These are phyloP conservation scores for Fusarium sp. DNA, from an alignment of 2,329 filamentous ascomycete genomes.

Conservation along the genomic window DNA sequence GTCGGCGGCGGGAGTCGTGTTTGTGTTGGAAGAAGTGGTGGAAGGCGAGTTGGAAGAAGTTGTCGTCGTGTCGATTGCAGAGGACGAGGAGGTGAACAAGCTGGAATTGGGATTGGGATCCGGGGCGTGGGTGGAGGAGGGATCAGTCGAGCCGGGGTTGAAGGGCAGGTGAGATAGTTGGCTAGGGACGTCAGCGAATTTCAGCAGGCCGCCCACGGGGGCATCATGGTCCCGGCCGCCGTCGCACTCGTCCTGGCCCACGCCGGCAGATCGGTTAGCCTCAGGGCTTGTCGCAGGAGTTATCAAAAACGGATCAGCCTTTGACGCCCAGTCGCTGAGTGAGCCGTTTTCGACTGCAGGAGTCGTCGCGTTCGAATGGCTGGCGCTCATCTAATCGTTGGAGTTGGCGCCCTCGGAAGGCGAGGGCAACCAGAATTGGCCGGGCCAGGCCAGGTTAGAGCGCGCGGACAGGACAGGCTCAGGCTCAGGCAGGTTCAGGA, in stretches of 20 bases:
- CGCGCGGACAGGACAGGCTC: conserved; percentile 22
- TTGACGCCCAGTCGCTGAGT: conserved; percentile 15
- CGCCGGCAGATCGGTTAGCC: conserved; percentile 29
- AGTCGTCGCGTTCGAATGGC: conserved; percentile 36
- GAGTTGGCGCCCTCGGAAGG: conserved; percentile 31
- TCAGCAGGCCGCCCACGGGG: conserved; percentile 40
- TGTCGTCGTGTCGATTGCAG: conserved; percentile 34
- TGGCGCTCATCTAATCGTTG: conserved; percentile 40
- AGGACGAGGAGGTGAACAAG: conserved; percentile 36
- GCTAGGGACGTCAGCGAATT: conserved; percentile 44
- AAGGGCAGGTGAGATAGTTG: conserved; percentile 41
- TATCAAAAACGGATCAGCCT: conserved; percentile 25
- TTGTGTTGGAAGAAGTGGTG: conserved; percentile 19
- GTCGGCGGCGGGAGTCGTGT: conserved; percentile 35
- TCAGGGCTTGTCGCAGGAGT: conserved; percentile 26
- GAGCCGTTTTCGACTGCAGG: conserved; percentile 33
- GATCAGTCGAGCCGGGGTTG: conserved; percentile 43
- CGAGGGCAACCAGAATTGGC: conserved; percentile 31
- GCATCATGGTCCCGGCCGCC: conserved; percentile 42
- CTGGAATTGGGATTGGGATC: conserved; percentile 41
- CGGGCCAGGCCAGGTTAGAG: conserved; percentile 26
- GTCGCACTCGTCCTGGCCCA: conserved; percentile 33
- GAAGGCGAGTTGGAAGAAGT: conserved; percentile 32
- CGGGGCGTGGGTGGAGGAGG: conserved; percentile 39
- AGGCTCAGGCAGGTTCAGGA: conserved; percentile 20